phyloP scores from a whole-genome alignment of 2,329 filamentous ascomycete species.

The Fonsecaea pedrosoi region DNA sequence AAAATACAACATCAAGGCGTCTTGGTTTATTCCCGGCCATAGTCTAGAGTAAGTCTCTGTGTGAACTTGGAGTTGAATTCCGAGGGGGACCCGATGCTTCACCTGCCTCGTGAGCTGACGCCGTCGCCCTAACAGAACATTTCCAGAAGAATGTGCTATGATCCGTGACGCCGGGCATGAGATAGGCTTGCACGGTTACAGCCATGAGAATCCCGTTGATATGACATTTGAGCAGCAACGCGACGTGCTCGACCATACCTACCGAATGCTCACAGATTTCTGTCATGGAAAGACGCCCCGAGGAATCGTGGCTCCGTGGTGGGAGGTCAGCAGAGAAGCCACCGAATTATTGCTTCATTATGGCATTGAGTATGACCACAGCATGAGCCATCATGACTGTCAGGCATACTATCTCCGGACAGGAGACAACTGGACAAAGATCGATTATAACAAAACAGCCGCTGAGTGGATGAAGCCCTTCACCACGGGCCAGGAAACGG shows the following conservation, averaged over 20 bases:
- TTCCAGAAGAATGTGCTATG: slow-evolving; percentile 68
- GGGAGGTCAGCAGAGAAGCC: slow-evolving; percentile 73
- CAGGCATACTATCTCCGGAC: slow-evolving; percentile 54
- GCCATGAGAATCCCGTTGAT: slow-evolving; percentile 73
- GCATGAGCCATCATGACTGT: slow-evolving; percentile 54
- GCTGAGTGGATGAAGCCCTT: slow-evolving; percentile 55
- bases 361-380: slow-evolving; percentile 54
- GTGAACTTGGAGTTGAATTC: neutral
- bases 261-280: slow-evolving; percentile 74
- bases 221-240: slow-evolving; percentile 78
- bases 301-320: slow-evolving; percentile 76
- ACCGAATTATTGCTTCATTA: slow-evolving; percentile 55
- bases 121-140: slow-evolving; percentile 50
- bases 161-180: slow-evolving; percentile 70
- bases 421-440: slow-evolving; percentile 54
- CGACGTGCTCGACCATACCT: slow-evolving; percentile 82
- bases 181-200: slow-evolving; percentile 73
- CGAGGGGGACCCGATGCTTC: neutral
- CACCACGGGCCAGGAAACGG: slow-evolving; percentile 55
- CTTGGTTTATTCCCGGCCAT: slow-evolving; percentile 71
- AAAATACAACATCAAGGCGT: slow-evolving; percentile 74
- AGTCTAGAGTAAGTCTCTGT: slow-evolving; percentile 55
- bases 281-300: slow-evolving; percentile 68
- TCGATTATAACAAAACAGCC: slow-evolving; percentile 51
- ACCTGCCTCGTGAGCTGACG: neutral